A percentile compares a stretch with the other conserved stretches of the same genome.
phyloP scores from a whole-genome alignment of 192 early-diverging fungal genomes.

The Dispira parvispora region DNA sequence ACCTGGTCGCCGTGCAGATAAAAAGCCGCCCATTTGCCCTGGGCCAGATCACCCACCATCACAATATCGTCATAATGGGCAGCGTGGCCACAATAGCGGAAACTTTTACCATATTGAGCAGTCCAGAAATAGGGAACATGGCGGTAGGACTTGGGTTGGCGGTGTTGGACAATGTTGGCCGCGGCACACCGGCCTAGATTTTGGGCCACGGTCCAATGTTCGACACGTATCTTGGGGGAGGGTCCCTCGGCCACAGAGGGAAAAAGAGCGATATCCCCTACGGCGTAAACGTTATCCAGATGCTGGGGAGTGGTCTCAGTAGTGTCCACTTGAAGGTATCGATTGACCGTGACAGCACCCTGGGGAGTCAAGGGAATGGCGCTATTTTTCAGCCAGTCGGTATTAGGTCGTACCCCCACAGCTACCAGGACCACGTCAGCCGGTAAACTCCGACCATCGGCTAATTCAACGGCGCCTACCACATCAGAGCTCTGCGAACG shows the following conservation, averaged over 20 bases:
- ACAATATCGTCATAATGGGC: constrained; percentile 33
- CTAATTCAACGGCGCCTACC: constrained; percentile 25
- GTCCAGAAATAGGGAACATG: constrained; percentile 42
- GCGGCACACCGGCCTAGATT: constrained; percentile 20
- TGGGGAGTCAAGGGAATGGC: constrained; percentile 26
- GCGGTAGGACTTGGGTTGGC: constrained; percentile 19
- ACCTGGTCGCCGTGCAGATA: constrained; percentile 17
- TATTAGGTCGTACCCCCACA: constrained; percentile 31
- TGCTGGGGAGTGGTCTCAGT: constrained; percentile 7
- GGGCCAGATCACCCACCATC: constrained; percentile 17
- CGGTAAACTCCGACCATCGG: constrained; percentile 17
- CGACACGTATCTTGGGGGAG: constrained; percentile 20
- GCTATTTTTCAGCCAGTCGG: constrained; percentile 24
- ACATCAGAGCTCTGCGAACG: constrained; percentile 11
- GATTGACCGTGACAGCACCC: constrained; percentile 27
- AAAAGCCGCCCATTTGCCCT: constrained; percentile 9
- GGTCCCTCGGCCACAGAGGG: constrained; percentile 15
- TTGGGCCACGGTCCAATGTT: constrained; percentile 38
- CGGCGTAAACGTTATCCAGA: constrained; percentile 25
- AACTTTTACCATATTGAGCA: constrained; percentile 30
- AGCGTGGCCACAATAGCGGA: constrained; percentile 36
- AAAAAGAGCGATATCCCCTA: constrained; percentile 16
- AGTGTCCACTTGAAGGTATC: constrained; percentile 18
- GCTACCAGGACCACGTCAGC: constrained; percentile 37
- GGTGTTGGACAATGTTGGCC: constrained; percentile 12